These are phyloP conservation scores for Cenococcum geophilum DNA, from an alignment of 495 filamentous ascomycete genomes.

Conservation along the genomic window DNA sequence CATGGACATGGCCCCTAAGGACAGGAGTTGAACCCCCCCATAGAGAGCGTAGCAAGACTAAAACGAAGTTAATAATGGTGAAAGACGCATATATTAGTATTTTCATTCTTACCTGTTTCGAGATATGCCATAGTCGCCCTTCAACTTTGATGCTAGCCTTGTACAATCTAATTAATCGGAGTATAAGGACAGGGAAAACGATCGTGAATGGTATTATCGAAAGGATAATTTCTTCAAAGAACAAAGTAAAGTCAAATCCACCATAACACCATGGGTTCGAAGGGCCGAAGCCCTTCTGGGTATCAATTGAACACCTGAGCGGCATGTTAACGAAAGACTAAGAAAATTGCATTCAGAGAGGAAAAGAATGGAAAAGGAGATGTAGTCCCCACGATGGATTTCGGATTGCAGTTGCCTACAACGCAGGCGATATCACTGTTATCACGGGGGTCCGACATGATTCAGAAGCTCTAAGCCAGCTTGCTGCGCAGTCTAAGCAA, in stretches of 20 bases:
- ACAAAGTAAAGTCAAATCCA: slow-evolving; percentile 19
- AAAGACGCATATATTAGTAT: not conserved
- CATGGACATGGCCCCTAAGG: slow-evolving; percentile 14
- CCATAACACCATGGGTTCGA: slow-evolving; percentile 12
- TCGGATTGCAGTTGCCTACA: not conserved
- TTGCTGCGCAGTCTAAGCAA: not conserved
- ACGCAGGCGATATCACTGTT: not conserved
- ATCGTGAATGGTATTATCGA: slow-evolving; percentile 17
- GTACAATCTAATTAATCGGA: slow-evolving; percentile 11
- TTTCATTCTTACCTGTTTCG: slow-evolving; percentile 12
- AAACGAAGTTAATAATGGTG: not conserved
- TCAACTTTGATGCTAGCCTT: slow-evolving; percentile 7
- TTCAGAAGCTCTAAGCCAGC: not conserved
- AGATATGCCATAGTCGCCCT: slow-evolving; percentile 13
- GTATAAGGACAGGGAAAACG: slow-evolving; percentile 8
- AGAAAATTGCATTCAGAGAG: not conserved
- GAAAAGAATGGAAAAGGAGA: not conserved
- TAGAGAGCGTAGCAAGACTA: slow-evolving; percentile 14
- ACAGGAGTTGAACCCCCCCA: slow-evolving; percentile 14
- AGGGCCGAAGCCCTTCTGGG: slow-evolving; percentile 15
- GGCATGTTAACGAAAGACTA: slow-evolving; percentile 9
- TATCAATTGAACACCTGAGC: slow-evolving; percentile 15
- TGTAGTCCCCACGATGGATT: not conserved
- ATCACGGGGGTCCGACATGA: not conserved
- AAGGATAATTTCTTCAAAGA: slow-evolving; percentile 18